Evolutionary conservation across 1,284 basidiomycete species (phyloP).

Genomic region (Schizophyllum amplum): DNA sequence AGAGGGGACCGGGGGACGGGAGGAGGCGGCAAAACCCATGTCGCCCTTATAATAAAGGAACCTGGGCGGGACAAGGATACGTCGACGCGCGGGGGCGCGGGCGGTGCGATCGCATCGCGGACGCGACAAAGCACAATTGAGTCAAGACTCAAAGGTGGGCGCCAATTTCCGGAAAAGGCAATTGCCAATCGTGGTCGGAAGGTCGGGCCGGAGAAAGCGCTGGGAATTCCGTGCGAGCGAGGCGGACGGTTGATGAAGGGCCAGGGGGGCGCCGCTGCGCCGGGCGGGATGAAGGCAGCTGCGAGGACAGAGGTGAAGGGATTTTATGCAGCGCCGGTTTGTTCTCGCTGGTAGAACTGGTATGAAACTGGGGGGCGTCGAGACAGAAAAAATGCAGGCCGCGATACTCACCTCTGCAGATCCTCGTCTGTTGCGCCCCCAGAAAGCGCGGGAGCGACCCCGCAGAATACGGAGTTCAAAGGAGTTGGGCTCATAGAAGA

Average conservation of each 20-base stretch:
- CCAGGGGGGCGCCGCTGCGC: not conserved
- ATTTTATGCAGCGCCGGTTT: too few relatives aligned
- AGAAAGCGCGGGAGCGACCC: too few relatives aligned
- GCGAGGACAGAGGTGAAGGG: too few relatives aligned
- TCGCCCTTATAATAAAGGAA: not conserved
- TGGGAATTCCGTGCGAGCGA: not conserved
- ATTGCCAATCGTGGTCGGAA: not conserved
- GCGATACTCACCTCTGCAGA: too few relatives aligned
- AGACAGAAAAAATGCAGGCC: too few relatives aligned
- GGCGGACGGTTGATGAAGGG: not conserved
- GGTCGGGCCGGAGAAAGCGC: not conserved
- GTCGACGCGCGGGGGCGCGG: not conserved
- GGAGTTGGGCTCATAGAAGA: too few relatives aligned
- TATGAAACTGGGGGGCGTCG: too few relatives aligned
- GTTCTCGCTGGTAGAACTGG: too few relatives aligned
- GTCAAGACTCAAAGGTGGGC: not conserved
- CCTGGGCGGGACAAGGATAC: not conserved
- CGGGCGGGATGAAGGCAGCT: too few relatives aligned
- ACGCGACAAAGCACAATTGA: not conserved
- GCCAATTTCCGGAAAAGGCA: not conserved
- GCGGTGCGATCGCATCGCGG: not conserved
- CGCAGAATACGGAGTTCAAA: too few relatives aligned
- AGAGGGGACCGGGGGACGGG: not conserved
- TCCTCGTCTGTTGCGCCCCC: too few relatives aligned
- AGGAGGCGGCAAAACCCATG: not conserved